Base-by-base conservation (phyloP, 352 stramenopile species). In the Pythium brassicae region DNA sequence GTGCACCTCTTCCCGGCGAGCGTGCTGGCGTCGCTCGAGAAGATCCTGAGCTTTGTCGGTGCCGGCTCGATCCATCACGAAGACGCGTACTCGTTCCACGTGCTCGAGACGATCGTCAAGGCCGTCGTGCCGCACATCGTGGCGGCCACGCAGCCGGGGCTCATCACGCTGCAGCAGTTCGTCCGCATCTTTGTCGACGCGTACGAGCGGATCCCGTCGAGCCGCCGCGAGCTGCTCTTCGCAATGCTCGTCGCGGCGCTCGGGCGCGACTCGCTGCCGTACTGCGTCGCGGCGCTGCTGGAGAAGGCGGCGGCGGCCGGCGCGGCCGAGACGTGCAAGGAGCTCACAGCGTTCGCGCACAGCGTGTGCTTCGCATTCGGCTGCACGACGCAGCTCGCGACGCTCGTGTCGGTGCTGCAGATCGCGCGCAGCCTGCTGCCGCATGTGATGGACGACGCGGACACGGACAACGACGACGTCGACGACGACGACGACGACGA, bases 51-150 rank as follows among this genome's bases (percentile, higher is more conserved):
- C 34, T 89, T 90, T 40, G 59, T 90, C 10, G 75, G 73, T 48
- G 64, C 59, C 15, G 72, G 75, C 0, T 77, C 69, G 2, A 86
- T 91, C 51, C 77, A 78, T 43, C 73, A 89, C 29, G 75, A 92
- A 15, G 86, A 95, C 50, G 86, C 89, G 39, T 92, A 95, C 68
- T 92, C 86, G 50, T 94, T 92, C 61, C 75, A 92, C 43, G 83
- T 95, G 35, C 67, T 95, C n/a, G 79, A 93, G 53, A 90, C 83
- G 8, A 93, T 95, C 39, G 76, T 93, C 49, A 80, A 85, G 62
- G 67, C 80, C 7, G 82, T 90, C 14, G 83, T 92, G 44, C 83
- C 83, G 1, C 81, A 95, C 62, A 84, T 95, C n/a, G 42, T 87
- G 8, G 58, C 60, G 5, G 44, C 50, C 0, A 62, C 23, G 11